Conservation (phyloP, 2,329 filamentous ascomycete genomes). For the Calonectria fujianensis region DNA sequence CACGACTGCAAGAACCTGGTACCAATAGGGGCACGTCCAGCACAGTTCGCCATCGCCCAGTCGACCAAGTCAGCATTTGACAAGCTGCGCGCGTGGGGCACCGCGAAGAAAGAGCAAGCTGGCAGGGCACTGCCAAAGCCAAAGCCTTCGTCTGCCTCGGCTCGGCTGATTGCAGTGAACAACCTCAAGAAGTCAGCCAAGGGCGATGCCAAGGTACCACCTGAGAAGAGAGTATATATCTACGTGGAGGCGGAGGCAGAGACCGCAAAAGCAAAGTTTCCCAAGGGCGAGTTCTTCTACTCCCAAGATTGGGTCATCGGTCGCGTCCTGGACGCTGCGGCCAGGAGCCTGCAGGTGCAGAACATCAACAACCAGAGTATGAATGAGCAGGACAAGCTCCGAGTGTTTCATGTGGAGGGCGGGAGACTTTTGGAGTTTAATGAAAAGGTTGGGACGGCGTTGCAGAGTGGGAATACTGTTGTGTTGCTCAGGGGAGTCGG, state of each 20-base stretch:
- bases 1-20: constrained; percentile 88
- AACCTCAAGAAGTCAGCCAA: constrained; percentile 91
- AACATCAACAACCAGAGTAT: constrained; percentile 88
- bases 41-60: constrained; percentile 71
- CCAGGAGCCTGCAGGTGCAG: constrained; percentile 84
- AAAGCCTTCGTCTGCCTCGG: constrained; percentile 77
- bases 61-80: constrained; percentile 85
- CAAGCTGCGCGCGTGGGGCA: constrained; percentile 86
- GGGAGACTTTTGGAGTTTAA: constrained; percentile 90
- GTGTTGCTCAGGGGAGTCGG: constrained; percentile 91
- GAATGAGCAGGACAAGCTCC: constrained; percentile 85
- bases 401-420: constrained; percentile 95
- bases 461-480: constrained; percentile 91
- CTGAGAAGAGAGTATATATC: constrained; percentile 92
- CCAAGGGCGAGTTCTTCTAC: constrained; percentile 88
- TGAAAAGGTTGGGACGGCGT: constrained; percentile 85
- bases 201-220: constrained; percentile 87
- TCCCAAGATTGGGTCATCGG: constrained; percentile 93
- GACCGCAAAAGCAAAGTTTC: constrained; percentile 88
- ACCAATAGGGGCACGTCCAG: constrained; percentile 71
- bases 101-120: constrained; percentile 81
- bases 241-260: constrained; percentile 93
- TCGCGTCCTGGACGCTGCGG: constrained; percentile 85
- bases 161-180: constrained; percentile 81
- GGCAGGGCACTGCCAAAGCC: constrained; percentile 76